A percentile compares a stretch with the other conserved stretches of the same genome.
Conservation (phyloP, 805 yeast species). For the Metschnikowia kunwiensis region DNA sequence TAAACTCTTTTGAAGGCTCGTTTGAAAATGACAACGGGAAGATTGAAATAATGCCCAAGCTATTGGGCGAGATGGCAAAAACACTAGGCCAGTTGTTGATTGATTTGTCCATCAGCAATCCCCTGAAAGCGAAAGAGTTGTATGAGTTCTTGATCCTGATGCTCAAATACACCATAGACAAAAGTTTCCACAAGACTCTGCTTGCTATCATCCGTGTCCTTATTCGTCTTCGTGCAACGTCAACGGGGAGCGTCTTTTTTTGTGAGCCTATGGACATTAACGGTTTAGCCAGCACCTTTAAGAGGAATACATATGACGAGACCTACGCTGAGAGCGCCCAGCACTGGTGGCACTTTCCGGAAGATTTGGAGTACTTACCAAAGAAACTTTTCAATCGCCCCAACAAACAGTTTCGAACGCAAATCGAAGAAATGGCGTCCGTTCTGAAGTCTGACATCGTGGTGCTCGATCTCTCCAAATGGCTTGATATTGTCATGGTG, state of each 20-base stretch:
- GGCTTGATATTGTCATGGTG: slow-evolving; percentile 50
- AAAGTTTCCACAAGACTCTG: slow-evolving; percentile 35
- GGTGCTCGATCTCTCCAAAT: slow-evolving; percentile 43
- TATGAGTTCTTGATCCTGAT: slow-evolving; percentile 33
- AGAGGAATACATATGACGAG: slow-evolving; percentile 40
- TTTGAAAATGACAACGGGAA: neutral
- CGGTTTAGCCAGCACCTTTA: slow-evolving; percentile 59
- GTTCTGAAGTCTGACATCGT: neutral
- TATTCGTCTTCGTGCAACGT: slow-evolving; percentile 51
- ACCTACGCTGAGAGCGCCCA: slow-evolving; percentile 10
- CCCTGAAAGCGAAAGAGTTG: slow-evolving; percentile 26
- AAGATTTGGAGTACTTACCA: slow-evolving; percentile 48
- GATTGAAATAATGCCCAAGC: neutral
- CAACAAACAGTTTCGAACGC: slow-evolving; percentile 16
- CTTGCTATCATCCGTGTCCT: slow-evolving; percentile 52
- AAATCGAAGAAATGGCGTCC: neutral
- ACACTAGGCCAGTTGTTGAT: slow-evolving; percentile 27
- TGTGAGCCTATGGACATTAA: slow-evolving; percentile 58
- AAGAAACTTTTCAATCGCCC: slow-evolving; percentile 41
- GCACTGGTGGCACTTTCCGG: slow-evolving; percentile 61
- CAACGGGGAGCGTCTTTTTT: slow-evolving; percentile 45
- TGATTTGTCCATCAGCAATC: slow-evolving; percentile 10
- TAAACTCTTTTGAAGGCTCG: slow-evolving; percentile 1
- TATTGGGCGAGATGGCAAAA: slow-evolving; percentile 21
- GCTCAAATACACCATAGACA: slow-evolving; percentile 34